Base-by-base conservation (phyloP, 768 basidiomycete genomes). In the Pisolithus albus region DNA sequence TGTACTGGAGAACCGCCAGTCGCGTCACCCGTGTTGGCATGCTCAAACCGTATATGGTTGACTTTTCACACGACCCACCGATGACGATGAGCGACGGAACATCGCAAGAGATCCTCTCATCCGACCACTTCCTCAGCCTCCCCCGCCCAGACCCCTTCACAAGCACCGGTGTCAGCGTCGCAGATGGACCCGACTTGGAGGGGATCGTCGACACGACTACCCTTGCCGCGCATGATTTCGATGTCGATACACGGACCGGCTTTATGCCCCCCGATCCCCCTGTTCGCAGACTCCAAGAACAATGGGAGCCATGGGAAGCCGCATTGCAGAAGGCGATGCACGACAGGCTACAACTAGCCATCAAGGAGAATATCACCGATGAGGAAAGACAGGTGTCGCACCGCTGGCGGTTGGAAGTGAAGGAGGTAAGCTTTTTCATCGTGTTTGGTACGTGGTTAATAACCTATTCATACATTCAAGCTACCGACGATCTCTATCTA, bases 221-320 rank as follows among this genome's bases (percentile, higher is more conserved):
- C 11, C 79, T 88, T 52, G 85, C 87, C 9, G 84, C 86, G 3
- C 86, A 88, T 57, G 88, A 88, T 73, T 98, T 92, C 72, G 92
- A 97, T 64, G 88, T 98, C 53, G 92, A 94, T 64, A 84, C 86
- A 9, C 75, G 82, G 15, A 91, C 92, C 0, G 94, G 95, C 0
- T 97, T 98, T 67, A 85, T 97, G 81, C 88, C 94, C 2, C 84
- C 88, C 0, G 73, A 80, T 13, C 79, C 82, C 0, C 92, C 92
- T 1, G 64, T 85, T 0, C 58, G 69, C 7, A 78, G 85, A 19
- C 75, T 95, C 1, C 82, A 84, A 0, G 51, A 38, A 1, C 64
- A 69, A 50, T 95, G 82, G 80, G 83, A 81, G 41, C 61, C 70
- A 42, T 97, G 90, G 92, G 92, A 95, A 64, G 64, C 61, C 9